Percentiles rank a stretch among this genome's conserved stretches.
phyloP scores from a whole-genome alignment of 1,139 yeast genomes.

The Hyphopichia pseudoburtonii region DNA sequence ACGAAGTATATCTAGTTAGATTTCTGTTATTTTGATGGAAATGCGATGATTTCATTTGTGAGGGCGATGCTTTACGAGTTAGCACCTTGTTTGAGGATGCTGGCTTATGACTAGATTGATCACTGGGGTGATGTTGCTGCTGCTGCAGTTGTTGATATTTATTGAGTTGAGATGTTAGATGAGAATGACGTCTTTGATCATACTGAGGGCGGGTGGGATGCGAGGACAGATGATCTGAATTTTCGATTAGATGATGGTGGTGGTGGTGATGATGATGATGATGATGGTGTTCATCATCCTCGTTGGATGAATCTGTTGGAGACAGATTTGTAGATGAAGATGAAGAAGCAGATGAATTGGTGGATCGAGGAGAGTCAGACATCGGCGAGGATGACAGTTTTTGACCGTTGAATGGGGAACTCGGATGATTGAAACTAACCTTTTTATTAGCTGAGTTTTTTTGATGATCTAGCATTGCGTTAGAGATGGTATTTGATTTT shows the following conservation, averaged over 20 bases:
- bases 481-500: conserved; percentile 13
- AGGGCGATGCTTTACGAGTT: background rate
- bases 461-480: conserved; percentile 11
- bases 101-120: background rate
- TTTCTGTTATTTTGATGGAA: no score
- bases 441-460: conserved; percentile 5
- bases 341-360: background rate
- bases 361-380: background rate
- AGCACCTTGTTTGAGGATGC: background rate
- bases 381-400: no score
- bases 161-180: background rate
- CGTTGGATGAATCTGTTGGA: conserved; percentile 6
- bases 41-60: background rate
- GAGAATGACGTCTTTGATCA: no score
- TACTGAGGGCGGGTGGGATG: no score
- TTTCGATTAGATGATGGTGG: conserved; percentile 2
- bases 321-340: conserved; percentile 9
- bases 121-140: background rate
- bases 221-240: no score
- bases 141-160: background rate
- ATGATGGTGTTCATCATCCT: conserved; percentile 5
- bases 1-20: conserved; percentile 13
- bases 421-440: conserved; percentile 6
- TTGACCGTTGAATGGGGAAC: no score
- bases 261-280: conserved; percentile 1